These are phyloP conservation scores for Paraconiothyrium brasiliense DNA, from an alignment of 2,329 filamentous ascomycete species.

Conservation along the genomic window DNA sequence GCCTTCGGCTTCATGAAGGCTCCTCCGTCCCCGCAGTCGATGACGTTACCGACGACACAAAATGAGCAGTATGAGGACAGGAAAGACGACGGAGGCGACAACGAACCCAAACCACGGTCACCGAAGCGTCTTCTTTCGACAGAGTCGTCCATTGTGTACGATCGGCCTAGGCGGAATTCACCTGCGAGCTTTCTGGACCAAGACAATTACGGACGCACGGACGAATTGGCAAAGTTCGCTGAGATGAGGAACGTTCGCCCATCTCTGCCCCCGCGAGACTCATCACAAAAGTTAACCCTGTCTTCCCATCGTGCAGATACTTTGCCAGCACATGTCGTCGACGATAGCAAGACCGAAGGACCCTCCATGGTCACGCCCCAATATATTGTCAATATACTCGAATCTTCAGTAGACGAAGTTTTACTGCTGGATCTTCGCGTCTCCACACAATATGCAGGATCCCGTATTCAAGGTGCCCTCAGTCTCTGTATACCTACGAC, in stretches of 20 bases:
- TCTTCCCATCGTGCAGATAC: conserved; percentile 56
- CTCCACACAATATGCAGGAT: conserved; percentile 79
- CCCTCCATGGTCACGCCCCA: conserved; percentile 58
- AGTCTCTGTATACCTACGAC: conserved; percentile 97
- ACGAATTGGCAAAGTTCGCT: conserved; percentile 46
- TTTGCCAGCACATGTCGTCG: conserved; percentile 48
- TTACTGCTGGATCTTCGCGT: conserved; percentile 88
- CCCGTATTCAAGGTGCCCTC: conserved; percentile 80
- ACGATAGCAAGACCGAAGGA: conserved; percentile 37
- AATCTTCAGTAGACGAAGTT: conserved; percentile 60
- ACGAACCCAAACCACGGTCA: conserved; percentile 48
- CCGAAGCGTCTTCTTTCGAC: conserved; percentile 60
- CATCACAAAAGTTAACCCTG: conserved; percentile 26
- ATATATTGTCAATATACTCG: conserved; percentile 59
- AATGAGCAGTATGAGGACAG: conserved; percentile 32
- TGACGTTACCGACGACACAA: conserved; percentile 30
- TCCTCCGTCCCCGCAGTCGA: conserved; percentile 49
- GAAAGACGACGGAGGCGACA: conserved; percentile 27
- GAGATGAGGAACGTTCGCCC: conserved; percentile 42
- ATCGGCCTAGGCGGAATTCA: conserved; percentile 57
- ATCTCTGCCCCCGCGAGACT: conserved; percentile 41
- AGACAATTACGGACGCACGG: conserved; percentile 47
- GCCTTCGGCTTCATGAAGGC: conserved; percentile 35
- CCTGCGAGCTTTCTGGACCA: conserved; percentile 53
- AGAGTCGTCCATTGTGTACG: conserved; percentile 53